phyloP scores from a whole-genome alignment of 2,329 filamentous ascomycete genomes.

The Xylaria sp. region DNA sequence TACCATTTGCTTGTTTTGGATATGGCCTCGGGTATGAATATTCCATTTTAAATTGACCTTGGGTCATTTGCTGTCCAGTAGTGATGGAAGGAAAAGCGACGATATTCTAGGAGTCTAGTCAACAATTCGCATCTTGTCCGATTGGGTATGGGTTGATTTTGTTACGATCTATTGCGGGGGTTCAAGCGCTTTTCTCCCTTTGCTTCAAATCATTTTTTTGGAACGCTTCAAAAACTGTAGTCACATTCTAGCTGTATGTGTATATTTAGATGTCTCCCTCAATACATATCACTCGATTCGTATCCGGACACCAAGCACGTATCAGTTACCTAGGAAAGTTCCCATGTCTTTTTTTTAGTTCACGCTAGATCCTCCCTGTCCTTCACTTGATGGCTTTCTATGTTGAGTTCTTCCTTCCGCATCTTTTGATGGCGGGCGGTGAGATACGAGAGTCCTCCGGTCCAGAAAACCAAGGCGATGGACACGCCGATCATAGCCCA shows the following conservation, averaged over 20 bases:
- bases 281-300: conserved; percentile 10
- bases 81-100: conserved; percentile 2
- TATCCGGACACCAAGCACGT: background rate
- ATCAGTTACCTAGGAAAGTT: background rate
- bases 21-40: conserved; percentile 1
- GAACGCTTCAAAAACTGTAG: background rate
- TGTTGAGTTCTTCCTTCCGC: conserved; percentile 37
- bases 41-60: background rate
- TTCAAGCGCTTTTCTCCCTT: background rate
- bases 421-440: conserved; percentile 53
- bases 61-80: background rate
- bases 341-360: background rate
- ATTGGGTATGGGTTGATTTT: background rate
- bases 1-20: conserved; percentile 2
- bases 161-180: background rate
- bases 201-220: too few species aligned
- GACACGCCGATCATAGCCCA: conserved; percentile 76
- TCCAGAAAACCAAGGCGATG: conserved; percentile 70
- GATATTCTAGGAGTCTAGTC: conserved; percentile 6
- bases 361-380: conserved; percentile 17
- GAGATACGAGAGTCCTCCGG: conserved; percentile 62
- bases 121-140: background rate
- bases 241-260: background rate
- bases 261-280: conserved; percentile 12
- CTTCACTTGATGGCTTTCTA: conserved; percentile 4